Percentiles rank a stretch among this genome's conserved stretches.
Conservation (phyloP, 2,329 filamentous ascomycete species). For the Penicillium aurantiogriseum region DNA sequence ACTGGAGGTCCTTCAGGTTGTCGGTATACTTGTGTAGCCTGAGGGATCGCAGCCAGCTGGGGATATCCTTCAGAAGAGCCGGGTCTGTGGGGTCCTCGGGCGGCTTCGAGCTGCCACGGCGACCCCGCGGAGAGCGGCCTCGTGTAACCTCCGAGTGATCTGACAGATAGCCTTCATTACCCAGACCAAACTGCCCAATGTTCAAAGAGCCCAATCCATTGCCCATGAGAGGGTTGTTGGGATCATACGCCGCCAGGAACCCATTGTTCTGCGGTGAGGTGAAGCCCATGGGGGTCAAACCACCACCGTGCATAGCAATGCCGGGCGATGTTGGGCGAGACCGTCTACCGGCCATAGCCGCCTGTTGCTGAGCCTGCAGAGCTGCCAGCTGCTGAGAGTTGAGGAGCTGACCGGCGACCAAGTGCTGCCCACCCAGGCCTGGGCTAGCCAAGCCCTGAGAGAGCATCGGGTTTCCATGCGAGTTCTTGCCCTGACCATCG, state of each 20-base stretch:
- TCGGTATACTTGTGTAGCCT: slow-evolving; percentile 98
- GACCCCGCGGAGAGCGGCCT: slow-evolving; percentile 86
- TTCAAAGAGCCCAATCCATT: slow-evolving; percentile 69
- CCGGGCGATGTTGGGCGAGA: slow-evolving; percentile 90
- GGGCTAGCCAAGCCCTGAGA: slow-evolving; percentile 64
- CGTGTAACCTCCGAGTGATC: slow-evolving; percentile 90
- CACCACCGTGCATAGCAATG: slow-evolving; percentile 68
- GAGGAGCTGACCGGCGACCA: slow-evolving; percentile 84
- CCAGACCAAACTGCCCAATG: slow-evolving; percentile 68
- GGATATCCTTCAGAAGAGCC: slow-evolving; percentile 86
- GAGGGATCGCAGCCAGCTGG: slow-evolving; percentile 90
- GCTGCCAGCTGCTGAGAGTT: slow-evolving; percentile 81
- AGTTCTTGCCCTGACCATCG: slow-evolving; percentile 59
- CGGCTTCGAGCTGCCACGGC: slow-evolving; percentile 92
- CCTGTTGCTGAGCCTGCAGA: slow-evolving; percentile 67
- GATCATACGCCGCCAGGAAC: slow-evolving; percentile 84
- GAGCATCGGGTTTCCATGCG: slow-evolving; percentile 56
- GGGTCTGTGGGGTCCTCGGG: slow-evolving; percentile 96
- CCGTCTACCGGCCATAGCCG: slow-evolving; percentile 62
- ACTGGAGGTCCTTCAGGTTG: slow-evolving; percentile 94
- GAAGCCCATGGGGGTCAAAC: slow-evolving; percentile 67
- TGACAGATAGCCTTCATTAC: slow-evolving; percentile 81
- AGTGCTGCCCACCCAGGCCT: slow-evolving; percentile 68
- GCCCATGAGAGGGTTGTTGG: slow-evolving; percentile 66
- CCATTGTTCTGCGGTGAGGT: slow-evolving; percentile 91